Conservation (phyloP, 2,329 filamentous ascomycete genomes). For the Aspergillus ochraceoroseus region DNA sequence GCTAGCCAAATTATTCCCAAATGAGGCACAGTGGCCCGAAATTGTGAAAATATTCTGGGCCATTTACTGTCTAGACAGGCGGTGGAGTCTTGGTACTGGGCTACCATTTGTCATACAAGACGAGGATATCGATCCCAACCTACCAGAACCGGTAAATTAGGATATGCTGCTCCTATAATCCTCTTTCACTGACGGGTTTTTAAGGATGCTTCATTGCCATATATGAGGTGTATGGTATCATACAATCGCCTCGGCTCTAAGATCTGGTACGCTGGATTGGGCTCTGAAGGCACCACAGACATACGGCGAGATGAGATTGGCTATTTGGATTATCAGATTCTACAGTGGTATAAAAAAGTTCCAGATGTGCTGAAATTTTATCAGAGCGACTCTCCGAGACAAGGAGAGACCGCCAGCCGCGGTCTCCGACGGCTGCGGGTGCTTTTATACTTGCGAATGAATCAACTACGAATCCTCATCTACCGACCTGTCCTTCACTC, state of each 20-base stretch:
- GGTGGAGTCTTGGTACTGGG: slow-evolving; percentile 87
- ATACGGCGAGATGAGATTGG: slow-evolving; percentile 70
- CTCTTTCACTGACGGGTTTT: neutral
- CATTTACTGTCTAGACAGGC: slow-evolving; percentile 75
- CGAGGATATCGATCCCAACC: slow-evolving; percentile 71
- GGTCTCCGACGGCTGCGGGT: slow-evolving; percentile 70
- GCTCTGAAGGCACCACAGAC: slow-evolving; percentile 61
- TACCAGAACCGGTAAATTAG: slow-evolving; percentile 69
- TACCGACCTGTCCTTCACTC: slow-evolving; percentile 84
- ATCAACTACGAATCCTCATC: slow-evolving; percentile 85
- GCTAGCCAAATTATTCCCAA: slow-evolving; percentile 60
- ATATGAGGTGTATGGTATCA: slow-evolving; percentile 75
- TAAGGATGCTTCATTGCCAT: slow-evolving; percentile 53
- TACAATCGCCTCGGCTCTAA: slow-evolving; percentile 80
- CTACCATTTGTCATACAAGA: slow-evolving; percentile 82
- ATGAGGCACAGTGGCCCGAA: slow-evolving; percentile 63
- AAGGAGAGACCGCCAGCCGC: slow-evolving; percentile 53
- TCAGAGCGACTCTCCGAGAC: slow-evolving; percentile 49
- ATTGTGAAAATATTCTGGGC: slow-evolving; percentile 78
- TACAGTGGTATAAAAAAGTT: slow-evolving; percentile 79
- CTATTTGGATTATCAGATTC: slow-evolving; percentile 73
- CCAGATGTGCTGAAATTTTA: slow-evolving; percentile 61
- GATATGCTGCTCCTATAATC: neutral
- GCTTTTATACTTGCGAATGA: slow-evolving; percentile 77
- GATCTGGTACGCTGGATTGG: slow-evolving; percentile 76